These are phyloP conservation scores for Cercophora newfieldiana DNA, from an alignment of 495 filamentous ascomycete genomes.

Conservation along the genomic window DNA sequence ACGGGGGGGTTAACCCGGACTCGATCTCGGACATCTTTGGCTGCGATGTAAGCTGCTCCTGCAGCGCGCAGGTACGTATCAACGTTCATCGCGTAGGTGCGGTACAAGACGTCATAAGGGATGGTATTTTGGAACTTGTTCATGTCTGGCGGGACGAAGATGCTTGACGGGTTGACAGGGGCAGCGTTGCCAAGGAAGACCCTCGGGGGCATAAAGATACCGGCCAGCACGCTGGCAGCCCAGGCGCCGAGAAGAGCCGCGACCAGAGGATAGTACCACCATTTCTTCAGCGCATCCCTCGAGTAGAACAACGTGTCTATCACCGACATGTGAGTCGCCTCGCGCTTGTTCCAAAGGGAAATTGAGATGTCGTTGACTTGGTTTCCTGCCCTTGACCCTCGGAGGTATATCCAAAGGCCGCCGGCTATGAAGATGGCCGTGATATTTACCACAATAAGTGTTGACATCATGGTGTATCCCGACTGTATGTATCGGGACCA, in stretches of 20 bases:
- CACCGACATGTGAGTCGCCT: neutral
- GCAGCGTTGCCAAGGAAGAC: neutral
- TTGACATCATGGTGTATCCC: neutral
- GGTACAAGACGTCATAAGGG: neutral
- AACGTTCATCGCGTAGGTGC: neutral
- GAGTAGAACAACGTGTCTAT: neutral
- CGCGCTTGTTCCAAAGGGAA: slow-evolving; percentile 1
- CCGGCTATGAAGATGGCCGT: neutral
- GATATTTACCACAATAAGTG: neutral
- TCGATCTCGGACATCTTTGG: neutral
- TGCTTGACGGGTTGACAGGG: neutral
- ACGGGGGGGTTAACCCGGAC: neutral
- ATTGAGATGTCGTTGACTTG: neutral
- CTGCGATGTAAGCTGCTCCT: neutral
- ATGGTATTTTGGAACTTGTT: neutral
- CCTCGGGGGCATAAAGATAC: neutral
- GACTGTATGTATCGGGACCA: neutral
- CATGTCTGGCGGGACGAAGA: neutral
- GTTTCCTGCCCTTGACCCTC: neutral
- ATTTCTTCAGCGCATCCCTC: neutral
- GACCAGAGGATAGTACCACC: slow-evolving; percentile 1
- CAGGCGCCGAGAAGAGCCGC: neutral
- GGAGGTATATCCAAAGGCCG: neutral
- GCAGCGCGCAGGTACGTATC: neutral
- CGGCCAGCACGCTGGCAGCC: neutral